Evolutionary conservation across 2,329 filamentous ascomycete genomes (phyloP).

Genomic region (Aureobasidium sp.): DNA sequence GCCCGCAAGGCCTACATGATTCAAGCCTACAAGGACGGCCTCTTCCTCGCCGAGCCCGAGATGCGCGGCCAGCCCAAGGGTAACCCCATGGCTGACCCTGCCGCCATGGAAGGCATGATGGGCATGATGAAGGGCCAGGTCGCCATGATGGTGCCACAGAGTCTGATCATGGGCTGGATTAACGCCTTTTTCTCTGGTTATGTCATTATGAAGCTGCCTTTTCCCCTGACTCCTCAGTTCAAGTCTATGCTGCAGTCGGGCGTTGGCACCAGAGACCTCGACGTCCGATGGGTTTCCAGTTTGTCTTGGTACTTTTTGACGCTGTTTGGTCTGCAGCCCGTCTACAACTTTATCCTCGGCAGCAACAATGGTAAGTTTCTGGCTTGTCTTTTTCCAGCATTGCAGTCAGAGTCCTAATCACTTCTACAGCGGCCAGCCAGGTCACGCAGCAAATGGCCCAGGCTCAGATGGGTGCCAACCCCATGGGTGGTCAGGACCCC

Average conservation of each 20-base stretch:
- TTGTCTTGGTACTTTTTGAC: constrained; percentile 99
- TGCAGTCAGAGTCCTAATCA: not conserved
- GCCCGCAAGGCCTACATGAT: constrained; percentile 74
- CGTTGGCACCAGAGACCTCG: constrained; percentile 90
- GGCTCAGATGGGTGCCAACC: constrained; percentile 63
- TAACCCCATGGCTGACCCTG: constrained; percentile 92
- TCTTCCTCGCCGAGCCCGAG: constrained; percentile 84
- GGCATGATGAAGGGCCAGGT: constrained; percentile 99
- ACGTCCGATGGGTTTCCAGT: constrained; percentile 97
- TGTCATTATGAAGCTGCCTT: constrained; percentile 96
- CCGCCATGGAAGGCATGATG: constrained; percentile 99
- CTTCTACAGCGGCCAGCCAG: constrained; percentile 70
- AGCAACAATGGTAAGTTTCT: constrained; percentile 78
- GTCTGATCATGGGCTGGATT: constrained; percentile 99
- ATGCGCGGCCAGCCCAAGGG: constrained; percentile 77
- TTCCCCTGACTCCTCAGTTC: constrained; percentile 96
- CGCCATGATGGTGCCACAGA: constrained; percentile 99
- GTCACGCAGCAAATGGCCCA: constrained; percentile 71
- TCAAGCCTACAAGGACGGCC: constrained; percentile 74
- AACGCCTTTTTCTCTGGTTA: constrained; percentile 98
- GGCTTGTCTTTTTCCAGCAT: not conserved
- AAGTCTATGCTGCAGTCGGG: constrained; percentile 99
- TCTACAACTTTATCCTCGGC: constrained; percentile 94
- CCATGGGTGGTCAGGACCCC: constrained; percentile 75
- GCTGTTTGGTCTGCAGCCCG: constrained; percentile 90